A percentile compares a stretch with the other conserved stretches of the same genome.
phyloP scores from a whole-genome alignment of 805 yeast species.

The Alloascoidea africana region DNA sequence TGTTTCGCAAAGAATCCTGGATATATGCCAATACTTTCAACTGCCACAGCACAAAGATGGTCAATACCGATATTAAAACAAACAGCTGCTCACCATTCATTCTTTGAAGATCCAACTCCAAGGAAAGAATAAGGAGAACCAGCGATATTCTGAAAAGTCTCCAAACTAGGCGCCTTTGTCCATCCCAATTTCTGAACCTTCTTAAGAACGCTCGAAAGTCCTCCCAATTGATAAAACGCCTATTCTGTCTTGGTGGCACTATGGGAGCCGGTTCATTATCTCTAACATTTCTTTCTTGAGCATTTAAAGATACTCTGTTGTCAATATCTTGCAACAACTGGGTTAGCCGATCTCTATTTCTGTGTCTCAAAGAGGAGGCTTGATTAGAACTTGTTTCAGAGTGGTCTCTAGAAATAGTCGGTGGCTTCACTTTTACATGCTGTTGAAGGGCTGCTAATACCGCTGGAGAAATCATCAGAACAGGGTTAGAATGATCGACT shows the following conservation, averaged over 20 bases:
- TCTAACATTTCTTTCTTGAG: too few relatives aligned
- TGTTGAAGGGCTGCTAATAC: not conserved
- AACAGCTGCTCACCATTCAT: not conserved
- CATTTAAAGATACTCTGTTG: too few relatives aligned
- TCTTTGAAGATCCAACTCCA: not conserved
- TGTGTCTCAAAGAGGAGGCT: too few relatives aligned
- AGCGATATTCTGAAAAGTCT: not conserved
- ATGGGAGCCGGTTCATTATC: too few relatives aligned
- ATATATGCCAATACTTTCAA: not conserved
- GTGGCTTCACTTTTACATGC: not conserved
- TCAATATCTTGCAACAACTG: too few relatives aligned
- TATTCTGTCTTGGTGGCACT: not conserved
- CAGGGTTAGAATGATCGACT: not conserved
- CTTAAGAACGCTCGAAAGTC: not conserved
- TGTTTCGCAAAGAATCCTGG: not conserved
- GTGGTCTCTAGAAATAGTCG: too few relatives aligned
- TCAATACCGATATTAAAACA: not conserved
- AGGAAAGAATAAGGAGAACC: not conserved
- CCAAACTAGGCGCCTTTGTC: not conserved
- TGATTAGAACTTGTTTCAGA: too few relatives aligned
- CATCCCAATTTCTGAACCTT: not conserved
- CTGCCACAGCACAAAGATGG: not conserved
- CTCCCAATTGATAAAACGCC: not conserved
- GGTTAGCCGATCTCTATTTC: too few relatives aligned
- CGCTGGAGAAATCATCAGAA: not conserved